phyloP scores from a whole-genome alignment of 2,329 filamentous ascomycete species.

The Trichophyton mentagrophytes region DNA sequence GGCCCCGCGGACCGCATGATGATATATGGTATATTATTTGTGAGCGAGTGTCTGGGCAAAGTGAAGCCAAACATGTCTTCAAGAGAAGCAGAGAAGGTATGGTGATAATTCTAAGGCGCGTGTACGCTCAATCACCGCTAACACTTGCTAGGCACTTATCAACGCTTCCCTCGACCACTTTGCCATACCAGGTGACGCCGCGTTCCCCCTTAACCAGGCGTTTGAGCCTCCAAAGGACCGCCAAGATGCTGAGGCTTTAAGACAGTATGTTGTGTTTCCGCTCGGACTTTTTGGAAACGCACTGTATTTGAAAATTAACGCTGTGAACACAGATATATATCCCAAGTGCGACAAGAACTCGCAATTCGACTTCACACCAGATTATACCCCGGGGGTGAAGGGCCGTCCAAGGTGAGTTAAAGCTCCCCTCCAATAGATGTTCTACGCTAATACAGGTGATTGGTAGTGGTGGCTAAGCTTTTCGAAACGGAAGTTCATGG shows the following conservation, averaged over 20 bases:
- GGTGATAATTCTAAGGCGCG: constrained; percentile 17
- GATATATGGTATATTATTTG: constrained; percentile 91
- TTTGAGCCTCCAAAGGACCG: constrained; percentile 80
- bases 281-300: background rate
- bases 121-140: constrained; percentile 29
- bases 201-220: constrained; percentile 89
- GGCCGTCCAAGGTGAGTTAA: constrained; percentile 47
- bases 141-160: constrained; percentile 56
- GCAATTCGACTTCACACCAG: constrained; percentile 68
- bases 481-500: constrained; percentile 99
- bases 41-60: constrained; percentile 80
- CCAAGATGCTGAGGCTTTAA: constrained; percentile 76
- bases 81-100: constrained; percentile 53
- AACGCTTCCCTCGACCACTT: constrained; percentile 93
- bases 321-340: constrained; percentile 41
- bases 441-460: constrained; percentile 1
- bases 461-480: constrained; percentile 97
- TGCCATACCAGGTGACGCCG: constrained; percentile 83
- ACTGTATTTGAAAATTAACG: background rate
- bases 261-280: constrained; percentile 49
- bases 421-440: background rate
- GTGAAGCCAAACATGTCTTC: constrained; percentile 61
- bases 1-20: constrained; percentile 86
- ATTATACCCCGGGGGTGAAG: constrained; percentile 66
- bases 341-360: constrained; percentile 86